Evolutionary conservation across 1,139 yeast species (phyloP), one percentile per base, ranked within the genome.

Genomic region (Debaryomyces udenii): DNA sequence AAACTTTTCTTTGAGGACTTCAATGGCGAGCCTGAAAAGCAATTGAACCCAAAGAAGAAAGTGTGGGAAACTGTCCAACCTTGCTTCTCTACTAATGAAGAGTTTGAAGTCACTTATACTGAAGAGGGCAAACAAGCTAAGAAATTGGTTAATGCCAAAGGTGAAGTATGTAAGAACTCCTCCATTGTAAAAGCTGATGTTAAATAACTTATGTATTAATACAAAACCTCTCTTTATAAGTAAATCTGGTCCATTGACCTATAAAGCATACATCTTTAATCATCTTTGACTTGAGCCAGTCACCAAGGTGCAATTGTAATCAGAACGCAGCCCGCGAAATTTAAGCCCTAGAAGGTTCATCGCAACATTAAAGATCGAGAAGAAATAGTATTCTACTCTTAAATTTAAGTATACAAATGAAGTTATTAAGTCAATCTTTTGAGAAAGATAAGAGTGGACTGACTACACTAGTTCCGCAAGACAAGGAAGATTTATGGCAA

Each of bases 31-130:
- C 99, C 99, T 51, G 96, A 90, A 68, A 81, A 89, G 62, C 94
- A 85, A 62, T 77, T 94, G 67, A 91, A 93, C 72, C 99, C 99
- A 55, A 94, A 94, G 83, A 94, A 93, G 86, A 94, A 94, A 80
- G 76, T 93, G 49, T 94, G 96, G 93, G 99, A 94, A 76, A 78
- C 91, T 40, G 75, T 88, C 51, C 99, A 94, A 74, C 98, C 97
- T 39, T 75, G 78, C 45, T 91, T 93, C 76, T 72, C 93, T 44
- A 91, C 98, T 34, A 82, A 74, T 53, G 94, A 81, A 33, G 68
- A 70, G 39, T 77, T 84, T 45, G 88, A 87, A 61, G 96, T 91
- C 36, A 78, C 88, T 46, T 91, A 79, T 76, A 84, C 84, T 55
- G 85, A 76, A 56, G 96, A 88, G 59, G 93, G 94, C 51, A 83